A percentile compares a stretch with the other conserved stretches of the same genome.
Evolutionary conservation across 75 land plant species (phyloP).

Genomic region (Picea sitchensis): DNA sequence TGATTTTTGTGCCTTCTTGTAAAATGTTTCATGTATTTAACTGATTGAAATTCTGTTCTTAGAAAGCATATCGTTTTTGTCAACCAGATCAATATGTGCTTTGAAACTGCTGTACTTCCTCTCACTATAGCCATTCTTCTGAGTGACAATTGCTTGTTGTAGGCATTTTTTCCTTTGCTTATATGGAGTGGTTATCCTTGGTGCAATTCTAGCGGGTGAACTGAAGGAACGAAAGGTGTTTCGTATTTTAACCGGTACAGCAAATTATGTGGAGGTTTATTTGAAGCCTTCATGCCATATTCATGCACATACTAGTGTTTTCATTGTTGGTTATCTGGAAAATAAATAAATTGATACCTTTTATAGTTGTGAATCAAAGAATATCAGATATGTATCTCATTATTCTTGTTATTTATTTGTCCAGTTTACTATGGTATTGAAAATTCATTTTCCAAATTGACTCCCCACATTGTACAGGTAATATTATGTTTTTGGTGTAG

Average conservation of each 20-base stretch:
- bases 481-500: neutral
- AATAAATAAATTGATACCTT: neutral
- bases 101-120: neutral
- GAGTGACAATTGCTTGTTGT: constrained; percentile 7
- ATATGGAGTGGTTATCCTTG: constrained; percentile 73
- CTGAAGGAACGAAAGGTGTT: constrained; percentile 60
- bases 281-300: constrained; percentile 6
- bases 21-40: neutral
- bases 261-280: neutral
- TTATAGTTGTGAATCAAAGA: neutral
- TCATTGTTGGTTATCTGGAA: neutral
- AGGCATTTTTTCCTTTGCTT: constrained; percentile 90
- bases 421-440: constrained; percentile 80
- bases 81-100: neutral
- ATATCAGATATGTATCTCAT: neutral
- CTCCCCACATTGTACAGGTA: constrained; percentile 76
- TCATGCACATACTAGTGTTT: neutral
- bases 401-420: constrained; percentile 10
- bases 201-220: constrained; percentile 73
- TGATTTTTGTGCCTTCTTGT: neutral
- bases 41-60: neutral
- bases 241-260: constrained; percentile 70
- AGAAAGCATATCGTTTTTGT: neutral
- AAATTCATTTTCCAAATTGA: constrained; percentile 47
- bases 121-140: neutral